These are phyloP conservation scores for Backusella macrospora DNA, from an alignment of 192 early-diverging fungal species.

Conservation along the genomic window DNA sequence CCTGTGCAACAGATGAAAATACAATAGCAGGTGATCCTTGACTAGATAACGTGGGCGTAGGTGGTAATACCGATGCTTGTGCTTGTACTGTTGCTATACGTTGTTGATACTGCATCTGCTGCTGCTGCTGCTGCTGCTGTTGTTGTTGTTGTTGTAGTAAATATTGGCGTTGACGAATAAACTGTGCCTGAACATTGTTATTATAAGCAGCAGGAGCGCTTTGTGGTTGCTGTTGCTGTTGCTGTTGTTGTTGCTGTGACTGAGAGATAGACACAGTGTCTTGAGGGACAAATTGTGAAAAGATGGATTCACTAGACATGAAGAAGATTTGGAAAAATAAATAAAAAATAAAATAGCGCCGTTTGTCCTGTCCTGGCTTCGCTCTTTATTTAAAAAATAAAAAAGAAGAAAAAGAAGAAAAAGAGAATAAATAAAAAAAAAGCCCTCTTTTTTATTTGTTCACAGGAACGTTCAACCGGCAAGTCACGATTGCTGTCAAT, in stretches of 20 bases:
- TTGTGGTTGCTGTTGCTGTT: not conserved
- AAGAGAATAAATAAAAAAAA: no score
- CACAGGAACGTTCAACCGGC: no score
- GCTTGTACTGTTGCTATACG: not conserved
- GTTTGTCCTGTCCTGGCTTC: no score
- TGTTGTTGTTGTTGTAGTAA: slow-evolving; percentile 8
- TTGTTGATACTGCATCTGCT: slow-evolving; percentile 15
- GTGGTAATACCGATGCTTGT: slow-evolving; percentile 11
- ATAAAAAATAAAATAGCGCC: no score
- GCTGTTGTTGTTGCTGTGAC: no score
- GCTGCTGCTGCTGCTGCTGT: not conserved
- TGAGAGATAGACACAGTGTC: not conserved
- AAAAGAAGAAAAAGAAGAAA: no score
- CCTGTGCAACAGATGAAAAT: slow-evolving; percentile 16
- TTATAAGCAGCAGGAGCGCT: not conserved
- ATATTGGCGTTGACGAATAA: slow-evolving; percentile 12
- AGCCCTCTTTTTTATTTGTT: no score
- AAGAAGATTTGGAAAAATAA: not conserved
- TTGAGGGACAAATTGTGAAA: slow-evolving; percentile 7
- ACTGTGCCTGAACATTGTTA: not conserved
- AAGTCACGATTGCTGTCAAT: no score
- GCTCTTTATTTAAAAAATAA: no score
- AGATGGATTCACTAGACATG: not conserved
- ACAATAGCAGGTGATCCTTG: slow-evolving; percentile 19
- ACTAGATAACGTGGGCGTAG: slow-evolving; percentile 20